Conservation (phyloP, 768 basidiomycete genomes). For the Collybia nuda region DNA sequence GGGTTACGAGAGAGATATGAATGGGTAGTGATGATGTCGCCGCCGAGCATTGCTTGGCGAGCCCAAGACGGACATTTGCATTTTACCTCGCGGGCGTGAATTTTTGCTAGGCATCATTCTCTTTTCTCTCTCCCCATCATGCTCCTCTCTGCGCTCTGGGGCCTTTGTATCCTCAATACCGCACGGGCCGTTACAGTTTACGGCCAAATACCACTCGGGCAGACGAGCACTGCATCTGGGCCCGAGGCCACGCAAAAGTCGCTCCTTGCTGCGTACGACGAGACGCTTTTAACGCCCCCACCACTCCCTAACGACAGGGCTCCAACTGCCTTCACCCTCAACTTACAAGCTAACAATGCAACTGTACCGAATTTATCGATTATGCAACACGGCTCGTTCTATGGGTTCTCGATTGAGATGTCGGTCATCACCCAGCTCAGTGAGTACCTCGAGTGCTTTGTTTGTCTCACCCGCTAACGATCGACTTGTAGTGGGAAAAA, state of each 20-base stretch:
- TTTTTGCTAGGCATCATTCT: conserved; percentile 2
- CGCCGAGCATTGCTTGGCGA: background rate
- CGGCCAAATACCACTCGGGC: conserved; percentile 29
- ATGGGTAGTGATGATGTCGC: too few relatives aligned
- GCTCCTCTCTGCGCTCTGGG: conserved; percentile 8
- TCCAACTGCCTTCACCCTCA: conserved; percentile 39
- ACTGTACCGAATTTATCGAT: conserved; percentile 35
- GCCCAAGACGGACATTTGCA: background rate
- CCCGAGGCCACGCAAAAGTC: conserved; percentile 30
- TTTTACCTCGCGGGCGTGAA: background rate
- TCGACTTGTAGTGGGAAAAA: conserved; percentile 44
- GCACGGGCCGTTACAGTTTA: conserved; percentile 28
- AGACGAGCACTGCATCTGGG: conserved; percentile 9
- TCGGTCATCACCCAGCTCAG: conserved; percentile 67
- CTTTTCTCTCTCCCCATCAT: conserved; percentile 7
- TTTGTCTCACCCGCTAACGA: conserved; percentile 2
- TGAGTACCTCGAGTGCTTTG: conserved; percentile 39
- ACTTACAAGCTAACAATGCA: conserved; percentile 33
- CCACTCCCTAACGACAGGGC: conserved; percentile 44
- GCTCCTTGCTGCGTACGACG: conserved; percentile 51
- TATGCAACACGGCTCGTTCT: conserved; percentile 51
- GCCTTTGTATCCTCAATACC: conserved; percentile 8
- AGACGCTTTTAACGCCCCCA: conserved; percentile 48
- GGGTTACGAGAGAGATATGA: too few relatives aligned
- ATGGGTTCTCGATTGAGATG: conserved; percentile 77